Base-by-base conservation (phyloP, 495 filamentous ascomycete genomes). In the Podospora pseudocomata region DNA sequence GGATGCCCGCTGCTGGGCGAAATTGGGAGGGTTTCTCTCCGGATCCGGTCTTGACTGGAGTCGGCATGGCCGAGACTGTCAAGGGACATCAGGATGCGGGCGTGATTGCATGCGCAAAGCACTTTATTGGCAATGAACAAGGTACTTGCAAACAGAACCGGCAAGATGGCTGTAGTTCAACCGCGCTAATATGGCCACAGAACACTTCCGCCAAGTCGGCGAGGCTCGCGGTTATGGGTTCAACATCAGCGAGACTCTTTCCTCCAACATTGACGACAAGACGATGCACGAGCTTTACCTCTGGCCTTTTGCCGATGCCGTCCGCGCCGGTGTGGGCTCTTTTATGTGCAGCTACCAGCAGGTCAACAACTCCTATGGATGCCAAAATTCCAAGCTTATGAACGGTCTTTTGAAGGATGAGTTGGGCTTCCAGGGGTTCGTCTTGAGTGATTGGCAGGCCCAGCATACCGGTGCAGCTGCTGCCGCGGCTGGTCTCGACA, bases 291-390 rank as follows among this genome's bases (percentile, higher is more conserved):
- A 99, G 78, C 74, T 95, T 49, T 99, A 99, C 75, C 84, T 97
- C 13, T 99, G 95, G 87, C 80, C 72, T 55, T 85, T 73, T 73
- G 79, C 68, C 0, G 80, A 82, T 67, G 80, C 82, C 39, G 73
- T 82, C 49, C 73, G 77, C 32, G 81, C 77, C 54, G 92, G 92
- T 54, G 92, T 93, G 6, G 93, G 92, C 28, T 86, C 91, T 16
- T 74, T 97, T 70, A 97, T 99, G 95, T 97, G 94, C 81, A 92
- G 90, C 15, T 98, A 98, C 84, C 89, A 95, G 65, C 92, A 95
- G 68, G 83, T 96, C 75, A 97, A 97, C 79, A 93, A 93, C 77
- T 92, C 88, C 49, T 91, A 95, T 76, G 84, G 85, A 9, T 97
- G 93, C 74, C 89, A 92, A 65, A 97, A 96, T 81, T 92, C 90